A percentile compares a stretch with the other conserved stretches of the same genome.
Conservation (phyloP, 768 basidiomycete genomes). For the Russula olivacea region DNA sequence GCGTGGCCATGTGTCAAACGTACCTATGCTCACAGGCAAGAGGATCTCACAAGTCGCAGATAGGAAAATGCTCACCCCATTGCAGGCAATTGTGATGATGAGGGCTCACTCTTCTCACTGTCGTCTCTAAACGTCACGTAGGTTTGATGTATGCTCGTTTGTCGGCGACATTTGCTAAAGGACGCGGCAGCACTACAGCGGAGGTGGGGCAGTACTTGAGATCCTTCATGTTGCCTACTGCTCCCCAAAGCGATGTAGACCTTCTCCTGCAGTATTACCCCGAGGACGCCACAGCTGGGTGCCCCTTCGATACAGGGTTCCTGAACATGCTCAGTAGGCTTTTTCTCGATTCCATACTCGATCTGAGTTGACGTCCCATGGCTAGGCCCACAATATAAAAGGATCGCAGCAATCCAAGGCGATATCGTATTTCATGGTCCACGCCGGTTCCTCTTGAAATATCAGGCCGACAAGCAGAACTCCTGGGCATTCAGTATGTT, state of each 20-base stretch:
- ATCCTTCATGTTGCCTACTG: constrained; percentile 15
- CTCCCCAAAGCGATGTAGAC: neutral
- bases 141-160: neutral
- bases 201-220: constrained; percentile 1
- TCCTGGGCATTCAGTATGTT: constrained; percentile 16
- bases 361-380: neutral
- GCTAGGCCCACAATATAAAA: constrained; percentile 23
- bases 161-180: neutral
- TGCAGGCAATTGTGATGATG: constrained; percentile 22
- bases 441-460: constrained; percentile 14
- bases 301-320: constrained; percentile 26
- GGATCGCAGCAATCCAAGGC: constrained; percentile 24
- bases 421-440: constrained; percentile 21
- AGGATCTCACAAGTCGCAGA: neutral
- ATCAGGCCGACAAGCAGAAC: constrained; percentile 8
- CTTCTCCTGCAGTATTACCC: constrained; percentile 24
- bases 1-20: constrained; percentile 24
- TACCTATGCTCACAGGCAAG: constrained; percentile 25
- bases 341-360: no score
- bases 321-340: neutral
- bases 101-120: constrained; percentile 21
- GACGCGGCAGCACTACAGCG: neutral
- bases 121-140: constrained; percentile 19
- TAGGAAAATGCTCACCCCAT: neutral
- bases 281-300: constrained; percentile 23